Evolutionary conservation across 139 green algal species (phyloP).

Genomic region (Haematococcus lacustris): DNA sequence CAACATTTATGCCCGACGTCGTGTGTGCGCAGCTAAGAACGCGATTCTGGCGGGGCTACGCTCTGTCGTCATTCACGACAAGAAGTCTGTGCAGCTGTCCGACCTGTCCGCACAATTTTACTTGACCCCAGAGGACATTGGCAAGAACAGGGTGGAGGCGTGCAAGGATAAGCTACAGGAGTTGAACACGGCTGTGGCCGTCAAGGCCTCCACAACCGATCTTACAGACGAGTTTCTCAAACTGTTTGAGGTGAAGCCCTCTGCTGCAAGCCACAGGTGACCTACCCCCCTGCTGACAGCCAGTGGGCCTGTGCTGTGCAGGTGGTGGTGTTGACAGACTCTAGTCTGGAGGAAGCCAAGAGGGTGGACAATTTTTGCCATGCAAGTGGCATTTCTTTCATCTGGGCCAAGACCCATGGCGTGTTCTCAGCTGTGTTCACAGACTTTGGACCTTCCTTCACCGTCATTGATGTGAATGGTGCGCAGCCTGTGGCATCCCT

Average conservation of each 20-base stretch:
- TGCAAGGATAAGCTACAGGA: constrained; percentile 89
- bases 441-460: constrained; percentile 90
- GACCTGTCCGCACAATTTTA: constrained; percentile 95
- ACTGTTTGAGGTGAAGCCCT: constrained; percentile 63
- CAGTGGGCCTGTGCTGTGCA: constrained; percentile 15
- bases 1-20: no score
- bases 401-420: constrained; percentile 73
- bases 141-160: constrained; percentile 79
- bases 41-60: constrained; percentile 94
- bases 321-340: constrained; percentile 80
- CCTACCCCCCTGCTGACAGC: no score
- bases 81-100: constrained; percentile 25
- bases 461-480: constrained; percentile 85
- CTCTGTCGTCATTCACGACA: constrained; percentile 83
- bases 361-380: constrained; percentile 81
- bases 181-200: constrained; percentile 85
- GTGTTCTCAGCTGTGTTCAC: constrained; percentile 93
- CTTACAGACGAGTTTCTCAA: constrained; percentile 63
- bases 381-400: constrained; percentile 69
- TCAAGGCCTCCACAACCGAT: constrained; percentile 42
- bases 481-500: constrained; percentile 13
- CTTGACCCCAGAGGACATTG: constrained; percentile 80
- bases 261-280: no score
- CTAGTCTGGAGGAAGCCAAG: constrained; percentile 52
- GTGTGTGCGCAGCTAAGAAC: constrained; percentile 99